A percentile compares a stretch with the other conserved stretches of the same genome.
Evolutionary conservation across 2,329 filamentous ascomycete species (phyloP).

Genomic region (Tolypocladium album): DNA sequence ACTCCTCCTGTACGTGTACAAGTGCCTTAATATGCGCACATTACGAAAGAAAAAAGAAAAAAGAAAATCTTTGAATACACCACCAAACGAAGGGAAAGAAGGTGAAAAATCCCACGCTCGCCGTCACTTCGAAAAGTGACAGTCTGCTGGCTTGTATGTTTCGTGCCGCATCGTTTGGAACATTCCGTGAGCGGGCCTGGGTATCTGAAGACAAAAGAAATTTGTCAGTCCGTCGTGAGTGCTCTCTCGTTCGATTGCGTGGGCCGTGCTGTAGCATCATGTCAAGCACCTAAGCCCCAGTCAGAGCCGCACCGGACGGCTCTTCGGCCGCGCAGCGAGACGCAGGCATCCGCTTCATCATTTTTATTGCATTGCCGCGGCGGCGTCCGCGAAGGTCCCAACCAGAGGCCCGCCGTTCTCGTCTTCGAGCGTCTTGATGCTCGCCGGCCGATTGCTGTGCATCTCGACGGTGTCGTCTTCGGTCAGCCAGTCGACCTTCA

Average conservation of each 20-base stretch:
- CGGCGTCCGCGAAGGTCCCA: constrained; percentile 50
- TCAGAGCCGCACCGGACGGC: background rate
- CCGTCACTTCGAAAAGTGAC: background rate
- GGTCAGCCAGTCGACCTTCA: constrained; percentile 44
- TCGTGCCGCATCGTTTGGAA: background rate
- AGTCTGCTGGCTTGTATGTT: background rate
- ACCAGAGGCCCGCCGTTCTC: constrained; percentile 34
- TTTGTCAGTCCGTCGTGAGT: background rate
- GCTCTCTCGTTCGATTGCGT: background rate
- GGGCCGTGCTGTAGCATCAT: background rate
- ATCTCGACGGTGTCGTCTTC: constrained; percentile 39
- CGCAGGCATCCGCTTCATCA: background rate
- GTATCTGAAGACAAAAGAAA: background rate
- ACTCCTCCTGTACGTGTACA: constrained; percentile 7
- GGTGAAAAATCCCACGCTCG: background rate
- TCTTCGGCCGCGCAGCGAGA: background rate
- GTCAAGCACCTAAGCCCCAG: background rate
- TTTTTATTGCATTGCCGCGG: constrained; percentile 34
- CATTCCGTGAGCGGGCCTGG: background rate
- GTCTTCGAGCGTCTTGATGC: constrained; percentile 21
- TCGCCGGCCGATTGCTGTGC: constrained; percentile 25
- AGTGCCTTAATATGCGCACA: constrained; percentile 4
- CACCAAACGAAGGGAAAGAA: background rate
- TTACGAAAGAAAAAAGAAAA: background rate
- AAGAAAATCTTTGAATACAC: constrained; percentile 1